Evolutionary conservation across 805 yeast genomes (phyloP).

Genomic region (Candida caryicola): DNA sequence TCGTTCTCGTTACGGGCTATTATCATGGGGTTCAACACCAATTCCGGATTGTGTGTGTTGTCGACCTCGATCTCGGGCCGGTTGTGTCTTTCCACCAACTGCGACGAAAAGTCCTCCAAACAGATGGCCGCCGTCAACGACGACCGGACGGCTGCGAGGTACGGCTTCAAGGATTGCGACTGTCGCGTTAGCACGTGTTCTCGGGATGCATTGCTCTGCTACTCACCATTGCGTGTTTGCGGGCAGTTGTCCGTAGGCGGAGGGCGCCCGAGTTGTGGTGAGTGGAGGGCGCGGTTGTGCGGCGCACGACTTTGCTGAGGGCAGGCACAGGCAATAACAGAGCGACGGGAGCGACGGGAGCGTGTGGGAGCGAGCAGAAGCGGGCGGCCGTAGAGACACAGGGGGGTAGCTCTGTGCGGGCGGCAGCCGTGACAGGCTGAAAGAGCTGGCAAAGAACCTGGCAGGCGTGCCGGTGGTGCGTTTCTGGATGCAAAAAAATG

Average conservation of each 20-base stretch:
- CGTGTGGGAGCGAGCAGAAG: too few species aligned
- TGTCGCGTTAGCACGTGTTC: constrained; percentile 22
- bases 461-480: too few species aligned
- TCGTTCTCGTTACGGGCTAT: constrained; percentile 93
- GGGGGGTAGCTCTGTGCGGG: too few species aligned
- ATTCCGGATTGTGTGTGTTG: constrained; percentile 69
- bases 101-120: constrained; percentile 90
- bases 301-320: neutral
- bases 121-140: constrained; percentile 93
- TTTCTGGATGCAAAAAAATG: neutral
- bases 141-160: constrained; percentile 87
- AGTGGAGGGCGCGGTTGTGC: neutral
- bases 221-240: too few species aligned
- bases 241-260: too few species aligned
- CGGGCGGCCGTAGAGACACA: too few species aligned
- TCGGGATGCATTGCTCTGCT: neutral
- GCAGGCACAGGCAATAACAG: too few species aligned
- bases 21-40: constrained; percentile 82
- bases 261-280: too few species aligned
- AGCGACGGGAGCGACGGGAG: too few species aligned
- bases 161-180: constrained; percentile 98
- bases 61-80: constrained; percentile 92
- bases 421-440: too few species aligned
- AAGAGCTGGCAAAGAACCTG: too few species aligned
- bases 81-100: constrained; percentile 94